Conservation (phyloP, 1,284 basidiomycete species). For the Megacollybia platyphylla region DNA sequence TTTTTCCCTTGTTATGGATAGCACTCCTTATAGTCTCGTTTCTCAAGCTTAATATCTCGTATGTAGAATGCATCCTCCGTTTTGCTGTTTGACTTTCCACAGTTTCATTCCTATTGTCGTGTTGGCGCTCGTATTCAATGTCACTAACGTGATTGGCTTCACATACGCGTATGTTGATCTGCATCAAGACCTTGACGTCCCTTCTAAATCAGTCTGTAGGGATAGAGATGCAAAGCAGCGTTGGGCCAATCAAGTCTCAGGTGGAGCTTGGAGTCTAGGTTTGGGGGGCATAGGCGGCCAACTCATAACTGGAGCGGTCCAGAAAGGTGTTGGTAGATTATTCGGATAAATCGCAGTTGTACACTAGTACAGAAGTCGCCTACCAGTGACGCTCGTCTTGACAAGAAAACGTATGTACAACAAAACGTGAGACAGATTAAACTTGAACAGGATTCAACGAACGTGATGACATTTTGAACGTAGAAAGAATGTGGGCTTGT, state of each 20-base stretch:
- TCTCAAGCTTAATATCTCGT: conserved; percentile 81
- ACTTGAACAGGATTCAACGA: background rate
- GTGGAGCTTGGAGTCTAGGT: conserved; percentile 58
- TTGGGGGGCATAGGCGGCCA: conserved; percentile 63
- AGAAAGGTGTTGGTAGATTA: conserved; percentile 68
- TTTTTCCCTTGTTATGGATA: conserved; percentile 82
- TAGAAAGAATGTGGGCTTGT: too few species aligned
- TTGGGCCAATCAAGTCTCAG: conserved; percentile 62
- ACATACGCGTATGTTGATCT: conserved; percentile 65
- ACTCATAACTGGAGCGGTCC: conserved; percentile 66
- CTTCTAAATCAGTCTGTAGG: conserved; percentile 23
- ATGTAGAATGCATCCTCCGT: conserved; percentile 16
- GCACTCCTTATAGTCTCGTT: conserved; percentile 79
- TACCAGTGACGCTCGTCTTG: too few species aligned
- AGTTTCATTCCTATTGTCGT: conserved; percentile 82
- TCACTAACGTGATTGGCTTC: conserved; percentile 87
- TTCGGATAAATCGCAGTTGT: conserved; percentile 27
- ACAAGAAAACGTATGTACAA: background rate
- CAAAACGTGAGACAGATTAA: background rate
- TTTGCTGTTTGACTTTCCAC: conserved; percentile 7
- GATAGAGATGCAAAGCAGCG: conserved; percentile 81
- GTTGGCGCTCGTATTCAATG: conserved; percentile 83
- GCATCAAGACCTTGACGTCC: conserved; percentile 1
- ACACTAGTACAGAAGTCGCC: too few species aligned
- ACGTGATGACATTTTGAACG: background rate